A percentile compares a stretch with the other conserved stretches of the same genome.
phyloP scores from a whole-genome alignment of 1,139 yeast species.

The Yarrowia galli region DNA sequence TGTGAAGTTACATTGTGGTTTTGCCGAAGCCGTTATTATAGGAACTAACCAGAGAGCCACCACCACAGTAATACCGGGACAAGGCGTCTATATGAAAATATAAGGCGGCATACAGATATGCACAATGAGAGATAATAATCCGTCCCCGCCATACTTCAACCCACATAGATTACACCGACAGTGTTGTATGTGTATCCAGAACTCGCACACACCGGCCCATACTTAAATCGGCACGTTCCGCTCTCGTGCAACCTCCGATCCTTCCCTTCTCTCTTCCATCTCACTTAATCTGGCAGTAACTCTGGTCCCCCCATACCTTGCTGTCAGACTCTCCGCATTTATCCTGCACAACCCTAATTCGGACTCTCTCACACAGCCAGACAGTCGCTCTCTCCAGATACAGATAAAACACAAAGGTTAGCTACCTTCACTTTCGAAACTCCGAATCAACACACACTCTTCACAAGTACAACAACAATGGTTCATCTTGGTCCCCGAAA shows the following conservation, averaged over 20 bases:
- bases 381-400: conserved; percentile 10
- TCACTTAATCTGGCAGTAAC: conserved; percentile 26
- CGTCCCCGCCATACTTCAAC: too few species aligned
- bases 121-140: not conserved
- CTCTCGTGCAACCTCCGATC: conserved; percentile 30
- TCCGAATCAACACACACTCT: not conserved
- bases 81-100: conserved; percentile 1
- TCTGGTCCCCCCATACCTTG: conserved; percentile 27
- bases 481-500: conserved; percentile 85
- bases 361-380: not conserved
- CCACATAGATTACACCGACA: too few species aligned
- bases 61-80: too few species aligned
- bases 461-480: conserved; percentile 55
- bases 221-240: not conserved
- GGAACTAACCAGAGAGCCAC: too few species aligned
- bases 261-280: not conserved
- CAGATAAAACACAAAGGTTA: conserved; percentile 29
- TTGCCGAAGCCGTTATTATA: too few species aligned
- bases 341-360: conserved; percentile 34
- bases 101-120: not conserved
- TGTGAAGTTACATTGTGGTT: too few species aligned
- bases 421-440: not conserved
- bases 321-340: conserved; percentile 35
- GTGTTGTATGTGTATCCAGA: too few species aligned
- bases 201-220: too few species aligned